These are phyloP conservation scores for Termitomyces sp. DNA, from an alignment of 768 basidiomycete species.

Conservation along the genomic window DNA sequence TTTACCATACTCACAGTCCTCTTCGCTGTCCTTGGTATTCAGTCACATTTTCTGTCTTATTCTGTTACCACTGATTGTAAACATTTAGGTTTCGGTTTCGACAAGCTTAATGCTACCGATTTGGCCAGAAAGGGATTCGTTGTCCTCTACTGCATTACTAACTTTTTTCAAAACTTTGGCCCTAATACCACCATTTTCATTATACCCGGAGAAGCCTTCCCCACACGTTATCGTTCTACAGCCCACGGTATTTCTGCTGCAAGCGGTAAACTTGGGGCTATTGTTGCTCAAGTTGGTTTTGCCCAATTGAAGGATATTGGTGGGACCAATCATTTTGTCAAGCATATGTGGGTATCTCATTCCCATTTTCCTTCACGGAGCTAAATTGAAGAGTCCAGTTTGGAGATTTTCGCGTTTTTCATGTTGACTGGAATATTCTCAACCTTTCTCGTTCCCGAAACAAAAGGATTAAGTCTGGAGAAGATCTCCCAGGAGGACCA, in stretches of 20 bases:
- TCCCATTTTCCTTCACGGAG: neutral
- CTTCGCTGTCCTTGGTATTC: slow-evolving; percentile 65
- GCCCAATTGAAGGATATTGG: slow-evolving; percentile 62
- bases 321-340: slow-evolving; percentile 53
- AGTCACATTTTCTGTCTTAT: neutral
- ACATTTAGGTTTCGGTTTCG: slow-evolving; percentile 57
- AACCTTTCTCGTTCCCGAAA: slow-evolving; percentile 76
- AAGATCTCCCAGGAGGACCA: slow-evolving; percentile 72
- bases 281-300: slow-evolving; percentile 78
- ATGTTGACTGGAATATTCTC: slow-evolving; percentile 85
- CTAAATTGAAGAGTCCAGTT: slow-evolving; percentile 27
- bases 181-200: slow-evolving; percentile 79
- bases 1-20: slow-evolving; percentile 62
- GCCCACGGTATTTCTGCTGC: slow-evolving; percentile 84
- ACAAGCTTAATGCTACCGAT: slow-evolving; percentile 43
- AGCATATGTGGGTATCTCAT: slow-evolving; percentile 57
- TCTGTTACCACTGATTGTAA: neutral
- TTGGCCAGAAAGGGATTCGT: slow-evolving; percentile 56
- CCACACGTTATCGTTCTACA: slow-evolving; percentile 84
- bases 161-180: slow-evolving; percentile 89
- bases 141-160: slow-evolving; percentile 80
- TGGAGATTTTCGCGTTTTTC: slow-evolving; percentile 81
- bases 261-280: slow-evolving; percentile 77
- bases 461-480: slow-evolving; percentile 63
- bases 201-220: slow-evolving; percentile 80